A percentile compares a stretch with the other conserved stretches of the same genome.
Conservation (phyloP, 345 rosid species). For the Citrus medica region DNA sequence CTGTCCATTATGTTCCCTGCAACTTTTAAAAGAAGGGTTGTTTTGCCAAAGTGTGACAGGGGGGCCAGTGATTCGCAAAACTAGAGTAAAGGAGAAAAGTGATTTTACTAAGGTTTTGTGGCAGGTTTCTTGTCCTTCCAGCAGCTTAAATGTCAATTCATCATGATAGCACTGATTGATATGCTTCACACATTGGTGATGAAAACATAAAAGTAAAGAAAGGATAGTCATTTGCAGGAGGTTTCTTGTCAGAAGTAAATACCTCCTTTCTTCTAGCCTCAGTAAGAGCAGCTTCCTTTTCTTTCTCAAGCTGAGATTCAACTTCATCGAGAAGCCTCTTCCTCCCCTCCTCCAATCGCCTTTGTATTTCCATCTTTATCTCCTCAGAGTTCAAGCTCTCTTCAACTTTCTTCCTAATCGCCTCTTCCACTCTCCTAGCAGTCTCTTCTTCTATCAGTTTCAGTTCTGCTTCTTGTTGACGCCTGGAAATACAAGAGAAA, state of each 20-base stretch:
- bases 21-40: not conserved
- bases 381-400: slow-evolving; percentile 75
- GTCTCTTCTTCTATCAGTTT: slow-evolving; percentile 95
- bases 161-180: not conserved
- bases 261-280: slow-evolving; percentile 86
- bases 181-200: not conserved
- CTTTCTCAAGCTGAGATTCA: slow-evolving; percentile 73
- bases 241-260: slow-evolving; percentile 10
- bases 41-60: not conserved
- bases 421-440: slow-evolving; percentile 76
- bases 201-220: not conserved
- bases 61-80: not conserved
- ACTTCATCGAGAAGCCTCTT: slow-evolving; percentile 71
- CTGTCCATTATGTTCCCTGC: too few relatives aligned
- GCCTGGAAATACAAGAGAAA: slow-evolving; percentile 52
- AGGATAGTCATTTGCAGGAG: not conserved
- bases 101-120: not conserved
- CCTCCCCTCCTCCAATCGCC: slow-evolving; percentile 71
- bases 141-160: not conserved
- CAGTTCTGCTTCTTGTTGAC: slow-evolving; percentile 84
- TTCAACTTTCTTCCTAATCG: slow-evolving; percentile 66
- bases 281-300: slow-evolving; percentile 62
- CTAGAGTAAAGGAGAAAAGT: not conserved
- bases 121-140: not conserved
- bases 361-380: slow-evolving; percentile 62